Evolutionary conservation across 1,284 basidiomycete species (phyloP), one percentile per base, ranked within the genome.

Genomic region (Cryptococcus amylolentus): DNA sequence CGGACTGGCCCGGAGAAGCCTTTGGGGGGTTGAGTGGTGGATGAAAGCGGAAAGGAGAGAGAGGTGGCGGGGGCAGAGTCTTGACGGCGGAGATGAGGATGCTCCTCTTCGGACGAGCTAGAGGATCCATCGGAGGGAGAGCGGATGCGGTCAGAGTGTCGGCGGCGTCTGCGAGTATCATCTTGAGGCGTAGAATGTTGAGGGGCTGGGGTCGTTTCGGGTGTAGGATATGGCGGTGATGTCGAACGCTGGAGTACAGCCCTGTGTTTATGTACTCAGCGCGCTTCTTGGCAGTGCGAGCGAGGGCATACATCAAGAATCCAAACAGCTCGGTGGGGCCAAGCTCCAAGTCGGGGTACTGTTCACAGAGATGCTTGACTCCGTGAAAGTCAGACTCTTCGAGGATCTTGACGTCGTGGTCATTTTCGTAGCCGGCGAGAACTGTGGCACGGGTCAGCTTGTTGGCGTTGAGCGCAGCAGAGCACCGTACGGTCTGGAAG

Each of bases 101-200:
- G 43, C 14, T 51, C 52, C 39, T 61, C 61, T 20, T 69, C 69
- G 1, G 64, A 62, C 9, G 67, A 71, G 5, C 63, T 63, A 14
- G 66, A 64, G 23, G 71, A 71, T 5, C 67, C 66, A 50, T 75
- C 74, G 1, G 71, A 73, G 4, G 71, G 68, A 5, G 73, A 72
- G 8, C 67, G 65, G 43, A 76, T 66, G 7, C 75, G 65, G 47
- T 72, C 69, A 7, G 71, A 74, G 18, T 62, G 55, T 6, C 68
- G 63, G 2, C 72, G 67, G 2, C 72, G 67, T 6, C 51, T 48
- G 27, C 56, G 59, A 35, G 44, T 42, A 9, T 20, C 42, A 43
- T 53, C 52, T 40, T 56, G 18, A 23, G 66, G 66, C 1, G 69
- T 65, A 7, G 59, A 20, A 62, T 31, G 67, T 57, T n/a, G 51